Conservation (phyloP, 768 basidiomycete species). For the Strobilomyces confusus region DNA sequence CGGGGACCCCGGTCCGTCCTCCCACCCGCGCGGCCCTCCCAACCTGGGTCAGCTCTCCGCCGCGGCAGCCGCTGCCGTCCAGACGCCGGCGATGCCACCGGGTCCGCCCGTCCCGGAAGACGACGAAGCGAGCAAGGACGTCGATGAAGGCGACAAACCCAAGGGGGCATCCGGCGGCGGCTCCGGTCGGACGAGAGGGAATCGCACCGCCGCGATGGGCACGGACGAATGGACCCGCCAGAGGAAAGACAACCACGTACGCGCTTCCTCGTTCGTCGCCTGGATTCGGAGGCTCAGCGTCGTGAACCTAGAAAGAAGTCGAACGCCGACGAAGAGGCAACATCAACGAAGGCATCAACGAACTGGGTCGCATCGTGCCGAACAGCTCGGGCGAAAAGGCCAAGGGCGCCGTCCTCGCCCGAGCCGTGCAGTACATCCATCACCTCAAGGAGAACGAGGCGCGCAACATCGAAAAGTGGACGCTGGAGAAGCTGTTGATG, state of each 20-base stretch:
- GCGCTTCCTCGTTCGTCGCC: slow-evolving; percentile 20
- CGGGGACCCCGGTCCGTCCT: slow-evolving; percentile 68
- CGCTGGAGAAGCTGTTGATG: slow-evolving; percentile 86
- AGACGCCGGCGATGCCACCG: slow-evolving; percentile 28
- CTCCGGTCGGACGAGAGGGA: slow-evolving; percentile 44
- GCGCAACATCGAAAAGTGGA: slow-evolving; percentile 91
- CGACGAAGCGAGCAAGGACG: slow-evolving; percentile 26
- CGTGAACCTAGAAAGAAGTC: slow-evolving; percentile 81
- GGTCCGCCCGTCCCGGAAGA: slow-evolving; percentile 15
- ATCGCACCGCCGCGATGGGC: slow-evolving; percentile 59
- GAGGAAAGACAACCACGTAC: slow-evolving; percentile 78
- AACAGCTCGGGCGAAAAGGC: slow-evolving; percentile 83
- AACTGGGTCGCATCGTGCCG: slow-evolving; percentile 84
- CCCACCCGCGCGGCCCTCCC: slow-evolving; percentile 66
- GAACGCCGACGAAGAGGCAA: slow-evolving; percentile 92
- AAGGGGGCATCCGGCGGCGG: slow-evolving; percentile 25
- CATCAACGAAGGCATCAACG: slow-evolving; percentile 95
- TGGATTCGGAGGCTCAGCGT: not conserved
- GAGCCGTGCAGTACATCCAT: slow-evolving; percentile 89
- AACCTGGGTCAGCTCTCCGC: slow-evolving; percentile 57
- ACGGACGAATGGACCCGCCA: slow-evolving; percentile 77
- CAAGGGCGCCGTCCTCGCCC: slow-evolving; percentile 84
- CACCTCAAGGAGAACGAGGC: slow-evolving; percentile 90
- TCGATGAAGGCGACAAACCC: slow-evolving; percentile 25
- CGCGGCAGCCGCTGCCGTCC: slow-evolving; percentile 41